Base-by-base conservation (phyloP, 2,329 filamentous ascomycete genomes). In the Aspergillus intermedius region DNA sequence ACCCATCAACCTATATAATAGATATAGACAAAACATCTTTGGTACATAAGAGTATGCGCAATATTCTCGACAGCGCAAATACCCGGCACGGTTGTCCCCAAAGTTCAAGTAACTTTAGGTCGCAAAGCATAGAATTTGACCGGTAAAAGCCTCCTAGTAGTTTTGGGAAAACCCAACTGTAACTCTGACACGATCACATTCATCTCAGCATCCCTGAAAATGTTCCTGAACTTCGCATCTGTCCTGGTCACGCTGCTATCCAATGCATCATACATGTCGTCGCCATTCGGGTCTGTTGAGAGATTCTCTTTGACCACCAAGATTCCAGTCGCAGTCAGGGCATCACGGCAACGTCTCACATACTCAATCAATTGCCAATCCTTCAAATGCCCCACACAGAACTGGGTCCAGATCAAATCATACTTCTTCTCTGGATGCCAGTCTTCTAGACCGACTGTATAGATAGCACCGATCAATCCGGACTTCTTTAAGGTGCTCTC, bases 391-490 rank as follows among this genome's bases (percentile, higher is more conserved):
- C 88, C 86, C 6, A 91, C 69, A 67, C 90, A 96, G 90, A 91
- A 95, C 68, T 96, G 91, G 46, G 81, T 85, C 88, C 88, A 95
- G 52, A 96, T 82, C 42, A 95, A 67, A 63, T 91, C 86, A 67
- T 96, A 96, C 44, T 70, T 65, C 17, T 19, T 19, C 44, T 54
- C 53, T 3, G 66, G 70, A 1, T 77, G 74, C 88, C 88, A 94
- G 23, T 79, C 76, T 66, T 95, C 85, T 1, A 95, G 71, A 0
- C 88, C 88, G 2, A 84, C 70, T 55, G 86, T 88, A 69, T 81
- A 85, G 15, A 95, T 77, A 19, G 76, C 70, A 1, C 86, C 86
- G 1, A 81, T 65, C 39, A 76, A 77, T 1, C 74, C 77, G 2
- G 69, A 61, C 2, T 58, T 52, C 42, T 67, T 64, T 41, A 74